Evolutionary conservation across 768 basidiomycete species (phyloP).

Genomic region (Royoungia palumana): DNA sequence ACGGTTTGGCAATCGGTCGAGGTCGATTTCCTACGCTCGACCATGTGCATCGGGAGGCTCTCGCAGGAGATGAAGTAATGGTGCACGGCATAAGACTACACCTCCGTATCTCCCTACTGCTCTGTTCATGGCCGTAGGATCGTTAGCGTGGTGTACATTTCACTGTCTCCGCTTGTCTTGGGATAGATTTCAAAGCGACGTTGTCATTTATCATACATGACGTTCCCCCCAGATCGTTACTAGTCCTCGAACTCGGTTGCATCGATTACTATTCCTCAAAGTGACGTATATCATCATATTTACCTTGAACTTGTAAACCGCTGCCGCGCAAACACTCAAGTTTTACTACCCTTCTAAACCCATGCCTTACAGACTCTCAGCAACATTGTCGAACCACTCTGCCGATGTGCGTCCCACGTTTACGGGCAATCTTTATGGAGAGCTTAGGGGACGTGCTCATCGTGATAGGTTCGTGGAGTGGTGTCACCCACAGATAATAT

Average conservation of each 20-base stretch:
- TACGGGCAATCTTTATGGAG: not conserved
- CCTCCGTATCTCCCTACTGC: slow-evolving; percentile 84
- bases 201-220: too few species aligned
- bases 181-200: too few species aligned
- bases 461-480: slow-evolving; percentile 72
- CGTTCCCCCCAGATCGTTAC: too few species aligned
- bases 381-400: slow-evolving; percentile 65
- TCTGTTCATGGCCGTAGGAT: slow-evolving; percentile 58
- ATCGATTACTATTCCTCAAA: too few species aligned
- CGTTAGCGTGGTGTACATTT: slow-evolving; percentile 85
- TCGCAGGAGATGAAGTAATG: slow-evolving; percentile 91
- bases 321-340: too few species aligned
- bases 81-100: slow-evolving; percentile 82
- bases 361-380: slow-evolving; percentile 78
- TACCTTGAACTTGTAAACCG: too few species aligned
- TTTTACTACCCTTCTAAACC: not conserved
- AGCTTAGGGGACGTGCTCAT: slow-evolving; percentile 21
- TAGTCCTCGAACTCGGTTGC: too few species aligned
- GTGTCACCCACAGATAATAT: slow-evolving; percentile 71
- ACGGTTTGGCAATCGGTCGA: slow-evolving; percentile 45
- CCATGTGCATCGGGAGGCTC: slow-evolving; percentile 51
- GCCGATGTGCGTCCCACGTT: slow-evolving; percentile 51
- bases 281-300: too few species aligned
- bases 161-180: not conserved
- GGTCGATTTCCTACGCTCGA: slow-evolving; percentile 36